phyloP scores from a whole-genome alignment of 768 basidiomycete species.

The Jaapia argillacea region DNA sequence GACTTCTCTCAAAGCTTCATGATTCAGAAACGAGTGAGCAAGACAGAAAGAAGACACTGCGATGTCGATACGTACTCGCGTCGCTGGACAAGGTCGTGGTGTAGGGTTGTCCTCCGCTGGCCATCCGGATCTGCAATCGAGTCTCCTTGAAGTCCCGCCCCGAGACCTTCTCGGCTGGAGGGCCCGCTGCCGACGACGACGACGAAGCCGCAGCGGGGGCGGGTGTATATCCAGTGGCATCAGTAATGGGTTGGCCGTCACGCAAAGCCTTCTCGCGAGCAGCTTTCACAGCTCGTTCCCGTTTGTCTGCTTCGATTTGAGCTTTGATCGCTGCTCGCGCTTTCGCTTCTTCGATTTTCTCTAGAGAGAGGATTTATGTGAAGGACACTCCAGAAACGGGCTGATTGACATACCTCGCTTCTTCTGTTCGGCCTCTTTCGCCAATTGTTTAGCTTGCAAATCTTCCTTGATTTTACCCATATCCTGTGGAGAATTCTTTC shows the following conservation, averaged over 20 bases:
- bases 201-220: conserved; percentile 20
- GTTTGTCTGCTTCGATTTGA: conserved; percentile 93
- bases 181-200: conserved; percentile 22
- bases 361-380: conserved; percentile 29
- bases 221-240: too few relatives aligned
- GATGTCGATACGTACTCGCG: conserved; percentile 40
- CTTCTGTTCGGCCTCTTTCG: conserved; percentile 78
- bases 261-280: conserved; percentile 88
- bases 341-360: conserved; percentile 83
- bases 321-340: conserved; percentile 83
- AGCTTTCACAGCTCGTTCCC: conserved; percentile 75
- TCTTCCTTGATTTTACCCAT: conserved; percentile 66
- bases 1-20: conserved; percentile 70
- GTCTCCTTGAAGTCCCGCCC: conserved; percentile 83
- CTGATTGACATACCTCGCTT: conserved; percentile 47
- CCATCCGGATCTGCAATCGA: conserved; percentile 81
- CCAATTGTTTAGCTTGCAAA: conserved; percentile 62
- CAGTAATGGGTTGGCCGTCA: conserved; percentile 51
- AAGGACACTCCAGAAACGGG: background rate
- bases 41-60: conserved; percentile 1
- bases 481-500: conserved; percentile 36
- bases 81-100: conserved; percentile 77
- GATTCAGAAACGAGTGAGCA: background rate
- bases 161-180: conserved; percentile 27
- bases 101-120: conserved; percentile 71